phyloP scores from a whole-genome alignment of 2,329 filamentous ascomycete species.

The Coniochaeta prunicola region DNA sequence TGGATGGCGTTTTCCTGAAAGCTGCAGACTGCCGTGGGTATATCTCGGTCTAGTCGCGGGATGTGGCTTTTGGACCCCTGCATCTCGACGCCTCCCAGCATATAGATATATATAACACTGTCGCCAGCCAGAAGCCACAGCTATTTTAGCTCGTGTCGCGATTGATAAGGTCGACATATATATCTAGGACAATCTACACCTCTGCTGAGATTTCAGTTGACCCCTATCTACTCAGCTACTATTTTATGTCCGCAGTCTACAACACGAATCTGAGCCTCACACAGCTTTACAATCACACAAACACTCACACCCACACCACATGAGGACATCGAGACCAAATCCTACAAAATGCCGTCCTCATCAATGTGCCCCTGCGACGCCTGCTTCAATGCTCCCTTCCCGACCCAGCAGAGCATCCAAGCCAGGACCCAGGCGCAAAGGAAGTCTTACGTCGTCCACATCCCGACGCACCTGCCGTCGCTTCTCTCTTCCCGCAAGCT shows the following conservation, averaged over 20 bases:
- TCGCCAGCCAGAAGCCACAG: neutral
- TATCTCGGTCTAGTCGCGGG: neutral
- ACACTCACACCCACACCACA: neutral
- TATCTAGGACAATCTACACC: neutral
- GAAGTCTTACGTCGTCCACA: neutral
- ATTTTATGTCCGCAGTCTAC: neutral
- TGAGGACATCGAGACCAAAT: neutral
- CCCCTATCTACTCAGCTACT: neutral
- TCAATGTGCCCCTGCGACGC: neutral
- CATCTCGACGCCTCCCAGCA: neutral
- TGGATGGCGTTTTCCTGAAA: neutral
- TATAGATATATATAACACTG: neutral
- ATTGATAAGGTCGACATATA: neutral
- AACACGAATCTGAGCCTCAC: neutral
- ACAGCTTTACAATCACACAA: neutral
- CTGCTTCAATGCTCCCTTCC: neutral
- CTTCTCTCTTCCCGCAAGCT: neutral
- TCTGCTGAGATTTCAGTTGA: neutral
- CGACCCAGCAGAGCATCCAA: neutral
- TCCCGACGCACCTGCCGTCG: neutral
- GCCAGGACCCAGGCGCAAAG: neutral
- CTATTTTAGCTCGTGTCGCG: neutral
- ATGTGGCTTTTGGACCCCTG: constrained; percentile 1
- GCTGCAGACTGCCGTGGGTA: neutral
- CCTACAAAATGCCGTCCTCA: neutral